Evolutionary conservation across 108 stramenopile genomes (phyloP), one percentile per base, ranked within the genome.

Genomic region (Skeletonema costatum): DNA sequence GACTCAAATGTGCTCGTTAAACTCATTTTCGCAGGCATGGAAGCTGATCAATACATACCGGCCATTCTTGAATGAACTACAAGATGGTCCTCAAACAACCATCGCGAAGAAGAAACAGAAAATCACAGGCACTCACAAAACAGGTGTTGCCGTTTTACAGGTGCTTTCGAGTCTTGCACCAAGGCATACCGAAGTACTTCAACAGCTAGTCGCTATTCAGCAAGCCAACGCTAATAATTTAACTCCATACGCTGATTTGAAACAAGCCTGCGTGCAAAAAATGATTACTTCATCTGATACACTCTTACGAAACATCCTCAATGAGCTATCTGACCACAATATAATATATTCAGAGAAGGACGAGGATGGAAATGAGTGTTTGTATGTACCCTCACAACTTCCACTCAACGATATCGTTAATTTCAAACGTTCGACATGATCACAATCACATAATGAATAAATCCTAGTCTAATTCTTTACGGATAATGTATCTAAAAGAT

Each of bases 21-120:
- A 36, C 36, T 36, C 36, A 36, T 36, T 36, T 42, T 42, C 13
- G 41, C 17, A 86, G 88, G 71, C 87, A 41, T 88, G 87, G 85
- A 83, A 86, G 59, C 66, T 71, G 38, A 88, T 88, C 10, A 71
- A 87, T 42, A 90, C 94, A 11, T 71, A 89, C 70, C 83, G 80
- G 5, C 94, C 90, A 2, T 91, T 91, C 66, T 73, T 83, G 11
- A 82, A 90, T 30, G 94, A 95, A 64, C 36, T 95, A 4, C 30
- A 59, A 0, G 32, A 75, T 32, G 73, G 71, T 7, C 70, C 74
- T 25, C 56, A 77, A 41, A 50, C 53, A 70, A 64, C 44, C 25
- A 7, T 17, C 25, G 36, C 60, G 5, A 79, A 81, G 58, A 64
- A 70, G 50, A 69, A 10, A 4, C 75, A 72, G 36, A 64, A 64